phyloP scores from a whole-genome alignment of 352 stramenopile species.

The Plasmopara muralis region DNA sequence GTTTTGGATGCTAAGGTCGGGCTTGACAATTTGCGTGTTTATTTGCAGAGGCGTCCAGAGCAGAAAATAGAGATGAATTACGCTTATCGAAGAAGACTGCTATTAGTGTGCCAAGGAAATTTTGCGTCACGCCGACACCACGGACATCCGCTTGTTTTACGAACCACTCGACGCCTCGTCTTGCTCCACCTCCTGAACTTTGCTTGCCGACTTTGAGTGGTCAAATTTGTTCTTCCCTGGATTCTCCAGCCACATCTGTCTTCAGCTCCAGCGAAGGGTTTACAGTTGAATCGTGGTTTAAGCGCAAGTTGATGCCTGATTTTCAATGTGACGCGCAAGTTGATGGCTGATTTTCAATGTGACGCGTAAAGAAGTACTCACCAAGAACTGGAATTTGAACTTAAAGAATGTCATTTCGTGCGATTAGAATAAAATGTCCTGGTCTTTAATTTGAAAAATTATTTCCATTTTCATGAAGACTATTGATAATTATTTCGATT shows the following conservation, averaged over 20 bases:
- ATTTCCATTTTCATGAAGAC: no score
- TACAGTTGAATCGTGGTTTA: constrained; percentile 31
- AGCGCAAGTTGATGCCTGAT: constrained; percentile 17
- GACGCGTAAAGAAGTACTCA: no score
- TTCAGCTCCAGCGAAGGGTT: constrained; percentile 39
- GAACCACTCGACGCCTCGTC: constrained; percentile 4
- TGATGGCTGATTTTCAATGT: neutral
- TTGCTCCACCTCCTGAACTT: constrained; percentile 9
- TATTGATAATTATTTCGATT: no score
- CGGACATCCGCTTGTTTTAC: neutral
- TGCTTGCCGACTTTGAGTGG: neutral
- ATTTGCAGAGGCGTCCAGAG: constrained; percentile 1
- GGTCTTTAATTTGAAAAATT: no score
- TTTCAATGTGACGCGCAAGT: constrained; percentile 5
- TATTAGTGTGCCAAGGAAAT: constrained; percentile 22
- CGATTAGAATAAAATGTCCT: no score
- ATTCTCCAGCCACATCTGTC: constrained; percentile 12
- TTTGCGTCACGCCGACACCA: constrained; percentile 2
- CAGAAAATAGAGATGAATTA: constrained; percentile 4
- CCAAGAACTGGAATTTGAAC: no score
- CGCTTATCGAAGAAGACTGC: constrained; percentile 13
- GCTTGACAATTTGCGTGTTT: constrained; percentile 1
- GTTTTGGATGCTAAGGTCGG: neutral
- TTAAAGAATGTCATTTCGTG: no score
- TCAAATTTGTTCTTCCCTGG: constrained; percentile 2